phyloP scores from a whole-genome alignment of 2,329 filamentous ascomycete genomes.

The Fusarium redolens region DNA sequence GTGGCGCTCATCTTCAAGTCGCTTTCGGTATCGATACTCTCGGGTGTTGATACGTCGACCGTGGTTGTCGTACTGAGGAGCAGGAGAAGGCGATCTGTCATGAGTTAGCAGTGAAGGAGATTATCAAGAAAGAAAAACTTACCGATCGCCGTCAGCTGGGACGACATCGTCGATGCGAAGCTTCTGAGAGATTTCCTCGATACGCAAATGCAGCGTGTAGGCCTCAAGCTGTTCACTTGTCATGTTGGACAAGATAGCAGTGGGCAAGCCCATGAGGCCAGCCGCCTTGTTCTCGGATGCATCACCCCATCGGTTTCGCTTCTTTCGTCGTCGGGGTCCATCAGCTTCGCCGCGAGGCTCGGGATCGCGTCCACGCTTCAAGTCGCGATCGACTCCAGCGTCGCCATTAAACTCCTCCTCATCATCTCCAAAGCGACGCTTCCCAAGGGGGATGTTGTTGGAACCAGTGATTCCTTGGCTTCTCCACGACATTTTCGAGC shows the following conservation, averaged over 20 bases:
- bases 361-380: constrained; percentile 94
- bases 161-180: constrained; percentile 99
- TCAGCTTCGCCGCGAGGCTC: constrained; percentile 77
- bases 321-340: constrained; percentile 90
- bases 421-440: constrained; percentile 80
- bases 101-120: constrained; percentile 22
- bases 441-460: constrained; percentile 96
- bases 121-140: constrained; percentile 51
- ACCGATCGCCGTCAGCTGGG: constrained; percentile 95
- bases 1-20: constrained; percentile 97
- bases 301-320: constrained; percentile 98
- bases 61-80: constrained; percentile 99
- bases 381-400: constrained; percentile 57
- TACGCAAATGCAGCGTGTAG: constrained; percentile 94
- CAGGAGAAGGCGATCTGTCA: constrained; percentile 88
- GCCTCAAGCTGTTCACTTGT: constrained; percentile 98
- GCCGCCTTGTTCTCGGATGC: constrained; percentile 98
- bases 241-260: constrained; percentile 97
- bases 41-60: constrained; percentile 99
- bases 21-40: constrained; percentile 98
- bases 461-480: constrained; percentile 92
- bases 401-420: constrained; percentile 53
- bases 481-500: constrained; percentile 71
- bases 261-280: constrained; percentile 95
- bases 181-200: constrained; percentile 99